These are phyloP conservation scores for Perkinsus marinus DNA, from an alignment of 169 alveolate species.

Conservation along the genomic window DNA sequence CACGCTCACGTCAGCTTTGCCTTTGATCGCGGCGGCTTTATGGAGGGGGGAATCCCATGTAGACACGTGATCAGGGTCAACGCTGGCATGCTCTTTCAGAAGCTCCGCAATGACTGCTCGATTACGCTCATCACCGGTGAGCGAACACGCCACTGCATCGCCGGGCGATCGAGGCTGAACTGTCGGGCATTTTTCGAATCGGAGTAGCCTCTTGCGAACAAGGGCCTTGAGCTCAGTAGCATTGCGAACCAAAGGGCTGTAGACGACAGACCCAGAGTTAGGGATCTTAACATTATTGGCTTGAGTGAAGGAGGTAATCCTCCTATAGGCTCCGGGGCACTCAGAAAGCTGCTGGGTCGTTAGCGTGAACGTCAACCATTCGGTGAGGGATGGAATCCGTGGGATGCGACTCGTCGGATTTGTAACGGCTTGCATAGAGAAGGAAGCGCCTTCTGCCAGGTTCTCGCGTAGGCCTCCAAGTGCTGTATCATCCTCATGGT, in stretches of 20 bases:
- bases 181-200: not conserved
- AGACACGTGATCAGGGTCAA: not conserved
- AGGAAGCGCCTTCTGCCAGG: not conserved
- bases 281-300: not conserved
- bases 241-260: not conserved
- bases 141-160: not conserved
- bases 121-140: not conserved
- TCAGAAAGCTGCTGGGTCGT: not conserved
- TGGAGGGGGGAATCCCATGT: not conserved
- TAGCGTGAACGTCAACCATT: not conserved
- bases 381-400: not conserved
- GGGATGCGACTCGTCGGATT: not conserved
- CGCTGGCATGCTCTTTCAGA: not conserved
- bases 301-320: not conserved
- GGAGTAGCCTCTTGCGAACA: not conserved
- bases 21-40: not conserved
- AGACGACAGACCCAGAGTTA: not conserved
- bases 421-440: not conserved
- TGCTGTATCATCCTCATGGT: not conserved
- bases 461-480: not conserved
- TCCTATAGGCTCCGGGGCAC: not conserved
- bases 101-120: not conserved
- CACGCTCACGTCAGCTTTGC: not conserved
- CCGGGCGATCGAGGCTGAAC: not conserved
- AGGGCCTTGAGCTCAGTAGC: not conserved